phyloP scores from a whole-genome alignment of 345 rosid genomes.

The Theobroma cacao region DNA sequence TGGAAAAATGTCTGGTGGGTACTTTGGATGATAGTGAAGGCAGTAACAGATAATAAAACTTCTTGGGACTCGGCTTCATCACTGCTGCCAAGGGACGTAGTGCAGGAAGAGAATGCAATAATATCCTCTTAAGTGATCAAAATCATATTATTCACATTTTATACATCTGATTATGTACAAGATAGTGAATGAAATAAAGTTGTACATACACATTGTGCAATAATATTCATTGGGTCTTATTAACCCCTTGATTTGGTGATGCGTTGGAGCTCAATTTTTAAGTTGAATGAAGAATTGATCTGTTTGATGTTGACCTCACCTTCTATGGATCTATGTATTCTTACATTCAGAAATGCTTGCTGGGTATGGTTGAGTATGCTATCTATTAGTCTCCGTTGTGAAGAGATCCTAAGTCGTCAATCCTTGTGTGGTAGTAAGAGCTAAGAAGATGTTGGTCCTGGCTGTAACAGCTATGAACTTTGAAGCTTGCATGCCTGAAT shows the following conservation, averaged over 20 bases:
- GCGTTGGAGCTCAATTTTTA: neutral
- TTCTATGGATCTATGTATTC: no score
- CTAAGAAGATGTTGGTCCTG: constrained; percentile 90
- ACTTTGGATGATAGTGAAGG: constrained; percentile 47
- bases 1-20: constrained; percentile 90
- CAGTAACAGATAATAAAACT: neutral
- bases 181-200: no score
- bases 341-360: neutral
- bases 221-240: neutral
- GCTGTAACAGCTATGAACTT: constrained; percentile 62
- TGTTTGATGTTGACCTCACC: no score
- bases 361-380: neutral
- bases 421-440: constrained; percentile 70
- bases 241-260: neutral
- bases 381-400: no score
- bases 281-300: no score
- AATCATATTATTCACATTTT: neutral
- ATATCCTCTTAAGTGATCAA: no score
- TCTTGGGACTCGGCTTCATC: neutral
- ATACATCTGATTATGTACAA: neutral
- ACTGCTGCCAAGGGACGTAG: neutral
- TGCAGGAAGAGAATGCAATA: no score
- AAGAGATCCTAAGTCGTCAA: constrained; percentile 69
- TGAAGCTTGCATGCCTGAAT: constrained; percentile 45
- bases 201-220: neutral